These are phyloP conservation scores for Yarrowia sp. DNA, from an alignment of 805 yeast species.

Conservation along the genomic window DNA sequence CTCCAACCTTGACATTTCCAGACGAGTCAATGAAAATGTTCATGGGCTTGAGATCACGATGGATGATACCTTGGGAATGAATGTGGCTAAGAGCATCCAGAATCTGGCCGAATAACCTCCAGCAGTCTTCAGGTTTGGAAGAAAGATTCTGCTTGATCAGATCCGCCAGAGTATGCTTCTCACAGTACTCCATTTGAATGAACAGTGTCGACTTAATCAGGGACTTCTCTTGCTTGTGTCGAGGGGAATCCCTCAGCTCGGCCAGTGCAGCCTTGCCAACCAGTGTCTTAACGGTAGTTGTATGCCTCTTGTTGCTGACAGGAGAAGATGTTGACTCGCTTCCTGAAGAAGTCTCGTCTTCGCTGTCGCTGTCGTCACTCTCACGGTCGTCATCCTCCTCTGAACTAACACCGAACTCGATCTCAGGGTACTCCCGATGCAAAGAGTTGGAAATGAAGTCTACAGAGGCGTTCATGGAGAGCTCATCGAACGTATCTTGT, in stretches of 20 bases:
- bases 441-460: constrained; percentile 34
- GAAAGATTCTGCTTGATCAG: constrained; percentile 75
- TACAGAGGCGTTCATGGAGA: constrained; percentile 29
- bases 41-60: constrained; percentile 91
- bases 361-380: constrained; percentile 17
- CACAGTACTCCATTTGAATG: constrained; percentile 99
- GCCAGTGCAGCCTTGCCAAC: constrained; percentile 22
- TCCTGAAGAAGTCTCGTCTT: constrained; percentile 1
- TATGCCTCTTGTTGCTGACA: background rate
- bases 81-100: constrained; percentile 87
- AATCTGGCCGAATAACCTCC: constrained; percentile 84
- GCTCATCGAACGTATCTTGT: constrained; percentile 20
- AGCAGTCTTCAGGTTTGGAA: constrained; percentile 69
- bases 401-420: constrained; percentile 31
- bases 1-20: constrained; percentile 89
- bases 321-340: background rate
- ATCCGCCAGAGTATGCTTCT: constrained; percentile 83
- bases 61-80: constrained; percentile 91
- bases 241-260: constrained; percentile 9
- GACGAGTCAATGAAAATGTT: constrained; percentile 91
- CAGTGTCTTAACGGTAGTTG: constrained; percentile 7
- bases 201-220: constrained; percentile 64
- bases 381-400: constrained; percentile 27
- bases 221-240: constrained; percentile 19
- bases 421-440: constrained; percentile 31